Conservation (phyloP, 2,329 filamentous ascomycete species). For the Zalaria obscura region DNA sequence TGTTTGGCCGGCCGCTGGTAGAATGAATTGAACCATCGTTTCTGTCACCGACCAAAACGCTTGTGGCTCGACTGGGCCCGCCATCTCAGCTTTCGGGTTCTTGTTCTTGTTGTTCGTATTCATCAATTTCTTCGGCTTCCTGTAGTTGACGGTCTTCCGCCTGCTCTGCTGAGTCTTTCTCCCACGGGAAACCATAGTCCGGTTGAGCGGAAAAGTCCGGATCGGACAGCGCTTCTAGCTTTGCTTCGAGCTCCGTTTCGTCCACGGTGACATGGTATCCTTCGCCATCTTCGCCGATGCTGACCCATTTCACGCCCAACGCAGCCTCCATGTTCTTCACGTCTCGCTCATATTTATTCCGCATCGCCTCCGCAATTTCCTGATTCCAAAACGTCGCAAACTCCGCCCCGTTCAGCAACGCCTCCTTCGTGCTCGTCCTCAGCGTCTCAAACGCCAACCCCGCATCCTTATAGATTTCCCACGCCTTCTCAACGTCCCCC, state of each 20-base stretch:
- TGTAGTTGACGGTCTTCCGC: not conserved
- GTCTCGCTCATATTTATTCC: conserved; percentile 16
- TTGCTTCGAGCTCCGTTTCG: conserved; percentile 11
- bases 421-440: conserved; percentile 8
- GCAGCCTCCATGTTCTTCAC: conserved; percentile 15
- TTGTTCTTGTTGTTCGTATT: not conserved
- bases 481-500: conserved; percentile 15
- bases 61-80: not conserved
- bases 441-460: conserved; percentile 10
- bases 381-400: conserved; percentile 12
- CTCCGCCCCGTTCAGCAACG: conserved; percentile 15
- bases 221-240: conserved; percentile 13
- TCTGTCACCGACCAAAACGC: not conserved
- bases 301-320: conserved; percentile 16
- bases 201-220: conserved; percentile 11
- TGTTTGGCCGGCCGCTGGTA: not conserved
- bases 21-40: not conserved
- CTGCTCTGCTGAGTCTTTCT: conserved; percentile 1
- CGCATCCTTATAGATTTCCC: conserved; percentile 14
- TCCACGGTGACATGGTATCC: conserved; percentile 14
- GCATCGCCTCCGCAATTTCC: conserved; percentile 11
- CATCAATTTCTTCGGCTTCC: not conserved
- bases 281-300: conserved; percentile 6
- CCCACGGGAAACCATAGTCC: conserved; percentile 16
- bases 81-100: no score